Percentiles rank a stretch among this genome's conserved stretches.
Conservation (phyloP, 2,329 filamentous ascomycete species). For the Anisogramma anomala region DNA sequence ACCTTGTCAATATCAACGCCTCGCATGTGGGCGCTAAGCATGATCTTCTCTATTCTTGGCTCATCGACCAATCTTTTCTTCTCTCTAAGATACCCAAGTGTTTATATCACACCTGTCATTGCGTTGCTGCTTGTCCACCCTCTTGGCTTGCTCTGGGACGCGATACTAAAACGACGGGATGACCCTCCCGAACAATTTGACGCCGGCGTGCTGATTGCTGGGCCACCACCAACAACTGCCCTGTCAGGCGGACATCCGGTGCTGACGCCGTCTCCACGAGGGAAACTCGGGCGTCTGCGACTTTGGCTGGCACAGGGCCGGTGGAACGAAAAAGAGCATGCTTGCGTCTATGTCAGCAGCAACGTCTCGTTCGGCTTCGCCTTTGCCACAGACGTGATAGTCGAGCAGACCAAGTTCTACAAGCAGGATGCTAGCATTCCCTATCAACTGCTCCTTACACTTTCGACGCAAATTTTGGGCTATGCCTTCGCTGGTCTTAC, state of each 20-base stretch:
- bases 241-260: conserved; percentile 8
- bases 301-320: conserved; percentile 68
- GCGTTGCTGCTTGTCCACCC: conserved; percentile 76
- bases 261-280: conserved; percentile 4
- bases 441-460: conserved; percentile 71
- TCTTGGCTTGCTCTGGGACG: conserved; percentile 70
- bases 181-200: conserved; percentile 38
- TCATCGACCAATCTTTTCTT: conserved; percentile 83
- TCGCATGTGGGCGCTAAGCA: conserved; percentile 75
- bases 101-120: conserved; percentile 81
- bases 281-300: conserved; percentile 36
- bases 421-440: conserved; percentile 64
- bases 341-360: conserved; percentile 79
- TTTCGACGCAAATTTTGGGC: conserved; percentile 77
- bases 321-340: conserved; percentile 86
- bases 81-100: conserved; percentile 79
- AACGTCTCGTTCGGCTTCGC: conserved; percentile 85
- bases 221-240: conserved; percentile 12
- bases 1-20: conserved; percentile 76
- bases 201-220: conserved; percentile 26
- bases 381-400: conserved; percentile 81
- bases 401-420: conserved; percentile 84
- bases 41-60: conserved; percentile 67
- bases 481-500: conserved; percentile 79
- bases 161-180: conserved; percentile 52